Evolutionary conservation across 352 stramenopile genomes (phyloP), one percentile per base, ranked within the genome.

Genomic region (Globisporangium polare): DNA sequence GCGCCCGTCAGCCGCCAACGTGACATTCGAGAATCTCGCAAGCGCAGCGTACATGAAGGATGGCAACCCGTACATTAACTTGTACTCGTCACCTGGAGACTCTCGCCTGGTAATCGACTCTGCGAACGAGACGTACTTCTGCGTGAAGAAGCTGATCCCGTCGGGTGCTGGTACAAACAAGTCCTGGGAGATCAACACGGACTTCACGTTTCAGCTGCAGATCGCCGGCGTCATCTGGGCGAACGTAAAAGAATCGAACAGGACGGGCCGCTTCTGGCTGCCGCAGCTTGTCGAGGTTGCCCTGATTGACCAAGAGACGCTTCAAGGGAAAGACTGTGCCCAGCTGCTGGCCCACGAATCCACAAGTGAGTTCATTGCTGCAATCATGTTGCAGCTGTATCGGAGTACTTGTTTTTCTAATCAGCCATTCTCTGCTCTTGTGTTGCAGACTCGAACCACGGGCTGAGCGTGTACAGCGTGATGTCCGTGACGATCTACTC

Each of bases 401-500:
- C 7, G 35, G 58, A 17, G 20, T 53, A 31, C n/a, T 26, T 39
- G 7, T 39, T 33, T 33, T 31, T 60, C 61, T 42, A 71, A 73
- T 50, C 29, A 39, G 15, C 45, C 9, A 10, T 24, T 39, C 26
- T 52, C 3, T 57, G 6, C 51, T 43, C 55, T 39, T 50, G 31
- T 20, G 26, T 1, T 57, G 35, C 46, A 88, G 78, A 79, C 42
- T 82, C 73, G 1, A 84, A 84, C 53, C 83, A 84, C 43, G 84
- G 76, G 4, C 41, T 94, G 27, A 94, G 85, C 69, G 80, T 92
- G n/a, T 94, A 92, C 69, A 92, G 82, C 52, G 85, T 94, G 39
- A 91, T 94, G 80, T 94, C 85, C 0, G 80, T 94, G 52, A 91
- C 81, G 37, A 89, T 94, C 47, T 94, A 88, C 55, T 72, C 85